Evolutionary conservation across 129 eudicot genomes (phyloP).

Genomic region (Solidago caesia): DNA sequence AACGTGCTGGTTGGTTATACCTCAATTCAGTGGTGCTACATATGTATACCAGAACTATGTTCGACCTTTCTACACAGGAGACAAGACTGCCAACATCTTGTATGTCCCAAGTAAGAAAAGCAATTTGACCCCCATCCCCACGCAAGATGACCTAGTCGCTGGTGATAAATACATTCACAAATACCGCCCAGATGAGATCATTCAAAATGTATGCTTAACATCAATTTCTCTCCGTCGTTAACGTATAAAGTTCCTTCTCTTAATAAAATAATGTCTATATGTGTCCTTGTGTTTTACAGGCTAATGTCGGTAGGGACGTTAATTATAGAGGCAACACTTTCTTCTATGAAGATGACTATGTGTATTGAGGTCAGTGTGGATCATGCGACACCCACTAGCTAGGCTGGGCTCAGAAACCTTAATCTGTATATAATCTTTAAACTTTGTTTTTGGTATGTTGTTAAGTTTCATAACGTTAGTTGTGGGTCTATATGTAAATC

Average conservation of each 20-base stretch:
- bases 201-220: slow-evolving; percentile 49
- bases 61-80: slow-evolving; percentile 59
- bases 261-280: not conserved
- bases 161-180: slow-evolving; percentile 71
- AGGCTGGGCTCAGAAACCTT: not conserved
- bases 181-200: slow-evolving; percentile 51
- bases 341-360: slow-evolving; percentile 50
- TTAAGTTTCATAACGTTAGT: not conserved
- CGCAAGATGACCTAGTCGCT: slow-evolving; percentile 68
- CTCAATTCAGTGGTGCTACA: slow-evolving; percentile 91
- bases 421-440: not conserved
- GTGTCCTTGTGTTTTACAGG: slow-evolving; percentile 29
- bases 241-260: not conserved
- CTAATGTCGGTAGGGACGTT: slow-evolving; percentile 31
- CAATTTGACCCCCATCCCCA: slow-evolving; percentile 29
- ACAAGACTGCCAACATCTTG: slow-evolving; percentile 54
- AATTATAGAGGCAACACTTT: slow-evolving; percentile 30
- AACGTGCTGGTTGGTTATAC: slow-evolving; percentile 97
- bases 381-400: not conserved
- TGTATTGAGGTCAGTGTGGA: slow-evolving; percentile 37
- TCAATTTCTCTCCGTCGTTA: not conserved
- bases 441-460: not conserved
- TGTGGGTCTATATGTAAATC: not conserved
- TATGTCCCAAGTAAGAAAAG: slow-evolving; percentile 75
- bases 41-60: slow-evolving; percentile 77